Evolutionary conservation across 2,329 filamentous ascomycete species (phyloP).

Genomic region (Trichoderma gracile): DNA sequence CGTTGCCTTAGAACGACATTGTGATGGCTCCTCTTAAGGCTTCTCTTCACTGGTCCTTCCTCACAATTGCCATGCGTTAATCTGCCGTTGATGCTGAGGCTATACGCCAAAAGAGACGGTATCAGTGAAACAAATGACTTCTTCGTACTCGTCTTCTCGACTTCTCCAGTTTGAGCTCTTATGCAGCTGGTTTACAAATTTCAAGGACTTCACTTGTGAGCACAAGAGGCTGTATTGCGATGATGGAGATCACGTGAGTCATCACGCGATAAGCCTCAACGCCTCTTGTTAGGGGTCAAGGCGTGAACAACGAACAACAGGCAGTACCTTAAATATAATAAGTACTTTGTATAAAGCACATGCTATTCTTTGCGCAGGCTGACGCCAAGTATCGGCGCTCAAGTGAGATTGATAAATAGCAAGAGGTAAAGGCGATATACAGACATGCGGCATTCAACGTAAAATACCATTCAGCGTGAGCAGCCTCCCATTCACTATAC

Average conservation of each 20-base stretch:
- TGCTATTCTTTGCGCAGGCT: background rate
- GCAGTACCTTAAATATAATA: no score
- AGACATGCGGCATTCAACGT: conserved; percentile 14
- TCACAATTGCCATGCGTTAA: no score
- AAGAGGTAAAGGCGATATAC: conserved; percentile 2
- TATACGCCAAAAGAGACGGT: no score
- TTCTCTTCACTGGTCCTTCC: background rate
- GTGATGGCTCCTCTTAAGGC: background rate
- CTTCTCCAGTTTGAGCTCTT: no score
- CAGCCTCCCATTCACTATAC: conserved; percentile 16
- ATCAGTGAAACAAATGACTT: no score
- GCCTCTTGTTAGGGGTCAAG: no score
- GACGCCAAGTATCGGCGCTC: background rate
- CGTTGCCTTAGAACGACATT: background rate
- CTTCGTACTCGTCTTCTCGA: no score
- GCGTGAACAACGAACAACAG: no score
- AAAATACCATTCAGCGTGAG: conserved; percentile 1
- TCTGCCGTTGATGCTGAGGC: no score
- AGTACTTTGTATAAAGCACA: background rate
- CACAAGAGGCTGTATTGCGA: no score
- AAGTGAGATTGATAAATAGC: background rate
- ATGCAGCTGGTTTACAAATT: no score
- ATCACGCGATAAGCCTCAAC: background rate
- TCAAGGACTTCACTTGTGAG: no score
- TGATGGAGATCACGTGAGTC: background rate